Evolutionary conservation across 2,329 filamentous ascomycete genomes (phyloP).

Genomic region (Simplicillium sp.): DNA sequence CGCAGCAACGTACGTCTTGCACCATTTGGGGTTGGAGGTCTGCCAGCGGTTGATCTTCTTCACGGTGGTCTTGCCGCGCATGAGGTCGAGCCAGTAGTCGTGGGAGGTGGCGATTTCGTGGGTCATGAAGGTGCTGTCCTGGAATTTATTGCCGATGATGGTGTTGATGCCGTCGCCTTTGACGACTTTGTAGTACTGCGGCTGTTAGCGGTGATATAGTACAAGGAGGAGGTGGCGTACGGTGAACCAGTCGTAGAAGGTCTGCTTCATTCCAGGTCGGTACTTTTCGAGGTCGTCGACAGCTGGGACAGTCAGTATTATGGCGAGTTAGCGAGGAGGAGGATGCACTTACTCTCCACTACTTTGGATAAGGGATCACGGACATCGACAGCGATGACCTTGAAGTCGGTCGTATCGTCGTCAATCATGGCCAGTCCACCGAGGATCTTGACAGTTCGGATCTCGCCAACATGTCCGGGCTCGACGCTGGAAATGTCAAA

Average conservation of each 20-base stretch:
- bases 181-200: conserved; percentile 29
- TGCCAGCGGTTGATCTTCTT: conserved; percentile 31
- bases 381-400: conserved; percentile 27
- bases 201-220: neutral
- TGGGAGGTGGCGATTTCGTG: conserved; percentile 25
- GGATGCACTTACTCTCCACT: conserved; percentile 19
- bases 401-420: conserved; percentile 28
- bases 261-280: conserved; percentile 22
- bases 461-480: conserved; percentile 23
- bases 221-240: conserved; percentile 10
- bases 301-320: conserved; percentile 13
- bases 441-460: conserved; percentile 31
- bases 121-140: conserved; percentile 21
- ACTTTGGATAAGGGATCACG: conserved; percentile 25
- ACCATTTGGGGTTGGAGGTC: conserved; percentile 20
- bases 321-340: neutral
- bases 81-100: conserved; percentile 26
- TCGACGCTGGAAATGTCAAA: conserved; percentile 26
- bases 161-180: conserved; percentile 23
- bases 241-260: conserved; percentile 28
- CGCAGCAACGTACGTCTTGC: conserved; percentile 22
- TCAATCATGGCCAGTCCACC: conserved; percentile 29
- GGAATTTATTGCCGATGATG: conserved; percentile 25
- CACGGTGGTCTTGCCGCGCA: conserved; percentile 23
- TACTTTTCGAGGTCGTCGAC: conserved; percentile 27